Evolutionary conservation across 768 basidiomycete species (phyloP), one percentile per base, ranked within the genome.

Genomic region (Lepiota venenata): DNA sequence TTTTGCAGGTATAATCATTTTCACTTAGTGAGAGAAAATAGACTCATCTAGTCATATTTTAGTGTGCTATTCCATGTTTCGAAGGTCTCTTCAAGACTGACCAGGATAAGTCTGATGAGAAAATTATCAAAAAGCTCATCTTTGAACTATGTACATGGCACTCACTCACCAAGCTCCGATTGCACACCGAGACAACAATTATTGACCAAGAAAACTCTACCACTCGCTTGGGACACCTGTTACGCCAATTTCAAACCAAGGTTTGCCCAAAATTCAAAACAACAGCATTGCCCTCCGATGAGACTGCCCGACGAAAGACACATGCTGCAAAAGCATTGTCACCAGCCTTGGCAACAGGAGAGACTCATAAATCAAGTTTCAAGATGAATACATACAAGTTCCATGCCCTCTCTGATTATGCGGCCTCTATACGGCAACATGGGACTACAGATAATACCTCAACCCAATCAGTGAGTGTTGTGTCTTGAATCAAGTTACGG

Each of bases 1-100:
- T 75, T 0, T 61, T 76, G 0, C 74, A 76, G 68, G 75, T 70
- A n/a, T n/a, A n/a, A n/a, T n/a, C n/a, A n/a, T n/a, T n/a, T n/a
- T n/a, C n/a, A n/a, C n/a, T n/a, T n/a, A n/a, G n/a, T n/a, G n/a
- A n/a, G n/a, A n/a, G n/a, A n/a, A n/a, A n/a, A n/a, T n/a, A n/a
- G n/a, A n/a, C 4, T 32, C 35, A 7, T 32, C 21, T 51, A 14
- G 43, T 38, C 2, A 14, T 51, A 12, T 20, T 12, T 11, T 37
- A 74, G 73, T 72, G 69, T 55, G 56, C 64, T 1, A 66, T 75
- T 1, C 74, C 74, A 0, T 66, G 56, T 0, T 73, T 75, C 22
- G 69, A 76, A n/a, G 71, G 68, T 0, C 61, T 77, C 0, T 57
- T 76, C 0, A 64, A 60, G 0, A 51, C 2, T 25, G 25, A 5